Base-by-base conservation (phyloP, 192 early-diverging fungal species). In the Helicostylum pulchrum region DNA sequence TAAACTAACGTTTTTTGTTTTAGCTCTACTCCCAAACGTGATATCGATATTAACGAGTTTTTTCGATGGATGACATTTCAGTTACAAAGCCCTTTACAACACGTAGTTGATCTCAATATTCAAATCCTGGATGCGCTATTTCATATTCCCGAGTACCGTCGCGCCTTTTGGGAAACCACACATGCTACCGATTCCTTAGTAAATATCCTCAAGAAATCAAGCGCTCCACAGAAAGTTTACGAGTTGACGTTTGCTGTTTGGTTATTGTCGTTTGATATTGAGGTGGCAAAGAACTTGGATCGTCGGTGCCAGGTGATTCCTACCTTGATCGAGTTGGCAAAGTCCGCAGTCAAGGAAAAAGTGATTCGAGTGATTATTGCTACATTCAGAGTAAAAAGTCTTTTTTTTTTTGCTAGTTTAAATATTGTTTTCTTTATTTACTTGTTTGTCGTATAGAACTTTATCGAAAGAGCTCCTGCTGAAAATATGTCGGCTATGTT, bases 291-390 rank as follows among this genome's bases (percentile, higher is more conserved):
- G 17, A 75, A 89, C 30, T 68, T 98, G n/a, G 80, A 89, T 67
- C 75, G 90, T 47, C 83, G 79, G 64, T 91, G 88, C 74, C 88
- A 94, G 74, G 70, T 99, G 12, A 84, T 96, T 53, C 90, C 94
- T 12, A 64, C 81, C 2, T 65, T 94, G 53, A 85, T 92, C 15
- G 94, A 97, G 32, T 87, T 97, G 74, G 95, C 94, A 44, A 95
- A 95, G 71, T 73, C 73, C 2, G 91, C 96, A 0, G 93, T 94
- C 76, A 99, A 99, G 76, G 96, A 99, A 70, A 99, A 99, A 67
- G 90, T 99, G 11, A 86, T 94, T 60, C 89, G 96, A 31, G 85
- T 99, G 14, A 81, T 94, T 53, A 78, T 99, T 34, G 79, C 90
- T 15, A 93, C 92, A 11, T 91, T 93, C 68, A 78, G 78, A 72